Evolutionary conservation across 1,139 yeast species (phyloP), one percentile per base, ranked within the genome.

Genomic region (Candida neerlandica): DNA sequence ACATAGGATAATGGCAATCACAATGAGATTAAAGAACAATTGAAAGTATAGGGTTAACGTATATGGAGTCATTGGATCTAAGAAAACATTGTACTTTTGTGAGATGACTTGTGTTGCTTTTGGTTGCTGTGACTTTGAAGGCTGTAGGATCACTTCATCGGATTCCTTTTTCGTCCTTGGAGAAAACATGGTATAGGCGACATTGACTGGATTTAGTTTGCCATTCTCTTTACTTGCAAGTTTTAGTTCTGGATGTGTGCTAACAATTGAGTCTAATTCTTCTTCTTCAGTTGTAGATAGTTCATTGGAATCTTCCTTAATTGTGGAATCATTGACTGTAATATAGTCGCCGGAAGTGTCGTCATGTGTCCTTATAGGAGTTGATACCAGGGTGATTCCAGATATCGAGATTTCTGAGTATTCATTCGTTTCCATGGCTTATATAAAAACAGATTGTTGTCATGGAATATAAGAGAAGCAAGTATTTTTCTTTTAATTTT

Each of bases 11-110:
- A 83, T 69, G 1, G 80, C 65, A 29, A 86, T 75, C 38, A 92
- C 74, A 4, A 83, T 60, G 1, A 84, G 64, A 61, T 92, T 91
- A 61, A 89, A 75, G 1, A 81, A 49, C 5, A 90, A 74, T 64
- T 91, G 97, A 33, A 89, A 68, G 55, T 90, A 86, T 34, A 90
- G 68, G 27, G 91, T 82, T 10, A 89, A 64, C 21, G 87, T 79
- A 57, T 83, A 84, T 0, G 96, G 94, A 18, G 44, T 44, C 40
- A 52, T 55, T 23, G 61, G 58, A 41, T 54, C 58, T 10, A 55
- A 51, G 23, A 58, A 46, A 5, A 50, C 21, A 16, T 45, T 43
- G 23, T 52, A 50, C 9, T n/a, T n/a, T n/a, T 26, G 29, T 18
- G 34, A n/a, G 12, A 14, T 9, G 7, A 29, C 32, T 50, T n/a